Percentiles rank a stretch among this genome's conserved stretches.
These are phyloP conservation scores for Thamnidium elegans DNA, from an alignment of 192 early-diverging fungal species.

Conservation along the genomic window DNA sequence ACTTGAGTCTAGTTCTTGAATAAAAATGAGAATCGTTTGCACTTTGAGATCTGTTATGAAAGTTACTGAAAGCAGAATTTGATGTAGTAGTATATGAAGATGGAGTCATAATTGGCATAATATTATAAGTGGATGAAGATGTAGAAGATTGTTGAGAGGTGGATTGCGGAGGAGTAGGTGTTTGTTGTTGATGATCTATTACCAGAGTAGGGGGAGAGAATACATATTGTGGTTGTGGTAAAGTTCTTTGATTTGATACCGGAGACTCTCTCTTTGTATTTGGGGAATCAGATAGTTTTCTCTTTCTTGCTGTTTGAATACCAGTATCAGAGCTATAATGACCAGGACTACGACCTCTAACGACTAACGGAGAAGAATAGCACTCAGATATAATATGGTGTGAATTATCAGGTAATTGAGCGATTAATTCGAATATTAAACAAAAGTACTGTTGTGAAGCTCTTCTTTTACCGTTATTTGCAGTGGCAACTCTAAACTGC, in stretches of 20 bases:
- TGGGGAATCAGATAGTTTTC: neutral
- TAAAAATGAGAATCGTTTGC: slow-evolving; percentile 15
- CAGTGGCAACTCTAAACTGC: slow-evolving; percentile 91
- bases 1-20: neutral
- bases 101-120: neutral
- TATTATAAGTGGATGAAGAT: neutral
- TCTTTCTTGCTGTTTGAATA: neutral
- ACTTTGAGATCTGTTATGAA: slow-evolving; percentile 20
- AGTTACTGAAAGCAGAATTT: neutral
- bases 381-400: slow-evolving; percentile 53
- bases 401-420: slow-evolving; percentile 53
- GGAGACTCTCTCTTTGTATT: too few relatives aligned
- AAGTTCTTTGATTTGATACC: neutral
- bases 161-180: neutral
- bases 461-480: slow-evolving; percentile 83
- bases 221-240: slow-evolving; percentile 12
- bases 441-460: slow-evolving; percentile 88
- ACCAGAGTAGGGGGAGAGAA: slow-evolving; percentile 16
- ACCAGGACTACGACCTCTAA: slow-evolving; percentile 84
- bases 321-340: slow-evolving; percentile 56
- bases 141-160: too few relatives aligned
- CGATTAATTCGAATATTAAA: slow-evolving; percentile 68
- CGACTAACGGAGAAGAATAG: slow-evolving; percentile 75
- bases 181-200: neutral
- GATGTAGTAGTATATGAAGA: neutral